Evolutionary conservation across 2,329 filamentous ascomycete genomes (phyloP).

Genomic region (Neonectria coccinea): DNA sequence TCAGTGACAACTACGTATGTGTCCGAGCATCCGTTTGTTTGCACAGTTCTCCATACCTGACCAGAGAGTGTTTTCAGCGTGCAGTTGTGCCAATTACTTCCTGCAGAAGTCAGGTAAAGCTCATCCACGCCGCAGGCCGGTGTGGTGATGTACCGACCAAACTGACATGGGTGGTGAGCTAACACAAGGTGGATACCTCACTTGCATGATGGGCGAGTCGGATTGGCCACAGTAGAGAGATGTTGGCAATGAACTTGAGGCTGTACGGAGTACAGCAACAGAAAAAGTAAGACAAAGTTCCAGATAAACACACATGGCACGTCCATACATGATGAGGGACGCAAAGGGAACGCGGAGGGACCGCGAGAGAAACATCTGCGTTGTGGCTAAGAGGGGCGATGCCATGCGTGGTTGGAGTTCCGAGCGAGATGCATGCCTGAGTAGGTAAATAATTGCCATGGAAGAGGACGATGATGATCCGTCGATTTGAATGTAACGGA

Average conservation of each 20-base stretch:
- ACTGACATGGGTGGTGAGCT: neutral
- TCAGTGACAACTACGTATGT: no score
- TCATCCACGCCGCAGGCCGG: neutral
- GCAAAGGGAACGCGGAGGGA: constrained; percentile 7
- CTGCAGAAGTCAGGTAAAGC: neutral
- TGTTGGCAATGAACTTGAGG: neutral
- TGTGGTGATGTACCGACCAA: constrained; percentile 5
- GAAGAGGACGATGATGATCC: neutral
- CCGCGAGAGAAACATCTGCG: constrained; percentile 10
- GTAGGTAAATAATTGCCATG: neutral
- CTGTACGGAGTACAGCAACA: constrained; percentile 1
- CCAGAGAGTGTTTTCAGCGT: neutral
- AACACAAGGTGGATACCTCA: constrained; percentile 8
- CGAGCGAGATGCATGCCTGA: constrained; percentile 1
- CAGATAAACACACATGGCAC: neutral
- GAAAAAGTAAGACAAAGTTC: constrained; percentile 10
- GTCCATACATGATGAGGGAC: neutral
- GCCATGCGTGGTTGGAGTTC: neutral
- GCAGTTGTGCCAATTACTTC: neutral
- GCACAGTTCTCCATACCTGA: neutral
- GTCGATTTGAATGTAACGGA: neutral
- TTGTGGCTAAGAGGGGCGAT: constrained; percentile 4
- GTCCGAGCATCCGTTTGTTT: neutral
- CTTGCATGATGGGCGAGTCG: neutral
- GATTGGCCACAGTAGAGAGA: constrained; percentile 6